These are phyloP conservation scores for Metschnikowia chrysomelidarum DNA, from an alignment of 805 yeast species.

Conservation along the genomic window DNA sequence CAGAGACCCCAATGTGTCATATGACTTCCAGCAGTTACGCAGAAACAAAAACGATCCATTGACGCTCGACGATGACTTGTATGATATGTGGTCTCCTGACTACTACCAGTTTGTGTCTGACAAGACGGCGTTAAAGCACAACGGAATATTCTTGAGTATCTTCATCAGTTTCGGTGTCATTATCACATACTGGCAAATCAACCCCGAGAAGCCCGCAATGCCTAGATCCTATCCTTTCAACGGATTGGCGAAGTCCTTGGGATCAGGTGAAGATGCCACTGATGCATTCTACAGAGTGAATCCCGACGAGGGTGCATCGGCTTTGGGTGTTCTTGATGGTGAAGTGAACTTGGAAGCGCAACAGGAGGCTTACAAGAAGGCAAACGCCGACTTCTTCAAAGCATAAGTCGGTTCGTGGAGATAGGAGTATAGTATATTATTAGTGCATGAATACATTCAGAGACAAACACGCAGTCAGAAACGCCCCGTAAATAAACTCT, in stretches of 20 bases:
- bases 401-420: constrained; percentile 8
- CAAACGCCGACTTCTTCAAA: constrained; percentile 36
- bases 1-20: constrained; percentile 68
- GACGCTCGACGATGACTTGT: constrained; percentile 66
- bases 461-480: too few relatives aligned
- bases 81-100: constrained; percentile 88
- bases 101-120: constrained; percentile 60
- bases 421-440: neutral
- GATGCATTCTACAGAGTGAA: constrained; percentile 39
- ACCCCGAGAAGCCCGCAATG: constrained; percentile 66
- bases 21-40: constrained; percentile 79
- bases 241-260: constrained; percentile 73
- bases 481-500: too few relatives aligned
- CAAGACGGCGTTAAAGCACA: constrained; percentile 57
- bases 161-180: constrained; percentile 44
- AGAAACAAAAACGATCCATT: constrained; percentile 74
- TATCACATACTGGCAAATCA: constrained; percentile 47
- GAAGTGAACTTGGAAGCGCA: constrained; percentile 29
- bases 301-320: constrained; percentile 39
- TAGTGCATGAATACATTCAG: constrained; percentile 5
- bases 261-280: constrained; percentile 46
- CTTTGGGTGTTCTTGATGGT: constrained; percentile 35
- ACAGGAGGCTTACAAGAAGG: constrained; percentile 31
- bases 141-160: constrained; percentile 46
- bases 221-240: constrained; percentile 73